Base-by-base conservation (phyloP, 805 yeast genomes). In the Metschnikowia similis region DNA sequence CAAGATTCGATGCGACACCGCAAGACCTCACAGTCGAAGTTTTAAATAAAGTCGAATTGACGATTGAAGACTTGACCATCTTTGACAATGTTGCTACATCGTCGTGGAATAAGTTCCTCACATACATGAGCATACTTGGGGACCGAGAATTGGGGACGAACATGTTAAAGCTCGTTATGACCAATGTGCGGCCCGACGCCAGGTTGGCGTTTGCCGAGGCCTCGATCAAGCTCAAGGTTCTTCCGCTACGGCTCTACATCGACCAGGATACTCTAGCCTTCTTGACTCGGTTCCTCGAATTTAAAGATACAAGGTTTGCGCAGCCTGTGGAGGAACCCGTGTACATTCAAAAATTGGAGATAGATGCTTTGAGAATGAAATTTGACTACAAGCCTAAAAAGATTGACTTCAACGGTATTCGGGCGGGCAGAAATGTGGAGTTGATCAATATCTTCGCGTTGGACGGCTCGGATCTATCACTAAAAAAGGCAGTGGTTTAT, bases 241-340 rank as follows among this genome's bases (percentile, higher is more conserved):
- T 87, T 16, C 99, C 99, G 0, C 61, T 94, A 40, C 72, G 96
- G 46, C 66, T 94, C 13, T 89, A 89, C 63, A 82, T 94, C 40
- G 98, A 94, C 65, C 99, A 94, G 64, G 98, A 92, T 60, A 88
- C 97, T 0, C 71, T 90, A 16, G 97, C 90, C 49, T 91, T 92
- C 56, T 57, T 90, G 31, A 80, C 82, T 0, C 72, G 97, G 35
- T 94, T 89, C 67, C 81, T 86, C 32, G 90, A 84, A 52, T 94
- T 94, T 63, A 84, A 81, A 60, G 96, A 88, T 59, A 57, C 70
- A 1, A 67, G 94, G 50, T 87, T 87, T 62, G 77, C 77, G 4
- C 68, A 87, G 13, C 75, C 82, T n/a, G 75, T 76, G 26, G 89
- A 85, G 41, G 94, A 86, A 50, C 76, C 80, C 6, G 60, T 81